Percentiles rank a stretch among this genome's conserved stretches.
Conservation (phyloP, 257 asterid species). For the Petunia axillaris region DNA sequence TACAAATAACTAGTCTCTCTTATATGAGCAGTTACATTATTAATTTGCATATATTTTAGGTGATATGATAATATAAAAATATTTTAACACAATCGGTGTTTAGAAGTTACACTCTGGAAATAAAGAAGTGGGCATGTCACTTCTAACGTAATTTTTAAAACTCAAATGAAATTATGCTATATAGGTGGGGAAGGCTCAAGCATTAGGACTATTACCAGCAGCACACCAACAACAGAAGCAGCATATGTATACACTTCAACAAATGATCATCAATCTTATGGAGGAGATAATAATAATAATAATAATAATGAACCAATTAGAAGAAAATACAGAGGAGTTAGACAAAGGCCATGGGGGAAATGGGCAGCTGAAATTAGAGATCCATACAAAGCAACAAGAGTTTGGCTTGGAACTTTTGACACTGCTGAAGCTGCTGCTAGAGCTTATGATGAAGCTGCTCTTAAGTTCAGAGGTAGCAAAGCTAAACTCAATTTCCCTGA, state of each 20-base stretch:
- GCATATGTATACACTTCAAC: constrained; percentile 39
- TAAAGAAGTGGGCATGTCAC: too few species aligned
- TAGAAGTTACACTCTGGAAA: not conserved
- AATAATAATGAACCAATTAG: constrained; percentile 10
- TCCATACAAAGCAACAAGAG: constrained; percentile 56
- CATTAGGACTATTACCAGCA: constrained; percentile 31
- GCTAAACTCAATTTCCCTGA: constrained; percentile 70
- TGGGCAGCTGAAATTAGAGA: constrained; percentile 72
- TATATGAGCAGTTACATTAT: too few species aligned
- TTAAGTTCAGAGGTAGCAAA: constrained; percentile 53
- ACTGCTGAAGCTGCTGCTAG: constrained; percentile 56
- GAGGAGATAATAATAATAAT: constrained; percentile 4
- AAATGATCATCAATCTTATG: not conserved
- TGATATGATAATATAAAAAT: too few species aligned
- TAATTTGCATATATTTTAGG: too few species aligned
- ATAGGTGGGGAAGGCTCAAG: constrained; percentile 37
- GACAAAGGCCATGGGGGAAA: constrained; percentile 68
- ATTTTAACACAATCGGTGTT: not conserved
- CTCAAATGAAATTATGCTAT: not conserved
- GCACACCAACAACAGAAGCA: constrained; percentile 37
- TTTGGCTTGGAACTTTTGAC: constrained; percentile 66
- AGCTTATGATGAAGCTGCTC: constrained; percentile 63
- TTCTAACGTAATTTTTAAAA: too few species aligned
- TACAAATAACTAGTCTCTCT: too few species aligned
- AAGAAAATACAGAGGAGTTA: constrained; percentile 55